Base-by-base conservation (phyloP, 768 basidiomycete species). In the Phanerochaete sordida region DNA sequence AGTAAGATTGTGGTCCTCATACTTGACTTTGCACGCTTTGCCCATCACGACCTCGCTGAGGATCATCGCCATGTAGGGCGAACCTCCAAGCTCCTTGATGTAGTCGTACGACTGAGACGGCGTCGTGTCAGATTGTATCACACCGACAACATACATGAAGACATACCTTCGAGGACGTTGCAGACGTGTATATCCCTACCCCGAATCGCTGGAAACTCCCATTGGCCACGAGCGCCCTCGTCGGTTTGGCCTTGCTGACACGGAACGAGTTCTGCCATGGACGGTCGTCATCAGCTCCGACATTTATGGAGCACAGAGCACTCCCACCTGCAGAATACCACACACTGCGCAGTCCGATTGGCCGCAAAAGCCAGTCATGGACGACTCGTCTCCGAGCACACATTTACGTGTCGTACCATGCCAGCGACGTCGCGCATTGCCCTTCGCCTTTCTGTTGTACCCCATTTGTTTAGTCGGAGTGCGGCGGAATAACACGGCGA, bases 11-110 rank as follows among this genome's bases (percentile, higher is more conserved):
- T 81, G 78, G 62, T 79, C 82, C 64, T 88, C 84, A 19, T 83
- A 80, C 28, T 79, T 77, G 74, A 88, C 74, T 70, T 88, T 90
- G 65, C 79, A 83, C 3, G 86, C 87, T 65, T 83, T 86, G 3
- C 62, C 62, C 53, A 63, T 56, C 30, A 63, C 53, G 2, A 63
- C 62, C 33, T 63, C 49, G 53, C 49, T 63, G 12, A 63, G 54
- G n/a, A 63, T 44, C 44, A 63, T 63, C 2, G 62, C 43, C 33
- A 31, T 2, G 47, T 31, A 33, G 30, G 23, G 15, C 12, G 60
- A 61, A 2, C 43, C 39, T 12, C 60, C 56, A 4, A 37, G 61
- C 57, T 62, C 61, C 31, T 39, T n/a, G 5, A 58, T 47, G 30
- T 62, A 62, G 49, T 56, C 56, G 49, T 57, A 19, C 15, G 60